Base-by-base conservation (phyloP, 139 green algal species). In the Deuterostichococcus epilithicus region DNA sequence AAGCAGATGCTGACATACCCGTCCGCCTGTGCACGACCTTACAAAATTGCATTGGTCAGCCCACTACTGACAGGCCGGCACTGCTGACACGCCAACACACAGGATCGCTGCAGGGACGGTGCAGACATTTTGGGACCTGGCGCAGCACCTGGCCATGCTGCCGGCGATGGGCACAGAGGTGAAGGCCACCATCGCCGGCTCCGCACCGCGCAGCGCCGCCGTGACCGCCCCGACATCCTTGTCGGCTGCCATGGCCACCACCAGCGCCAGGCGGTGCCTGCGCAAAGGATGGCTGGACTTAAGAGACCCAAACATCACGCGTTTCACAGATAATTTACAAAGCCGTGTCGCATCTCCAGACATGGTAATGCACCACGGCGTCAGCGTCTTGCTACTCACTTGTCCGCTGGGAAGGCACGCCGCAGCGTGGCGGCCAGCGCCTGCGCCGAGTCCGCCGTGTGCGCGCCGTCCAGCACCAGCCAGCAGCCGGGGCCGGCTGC, bases 221-320 rank as follows among this genome's bases (percentile, higher is more conserved):
- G 78, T 60, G 36, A 93, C 80, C 5, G 67, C 86, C 65, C 74
- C 71, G 75, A 89, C 82, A 60, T 95, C 80, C 83, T 97, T 97
- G 81, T 97, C 93, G 2, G 66, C 84, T 1, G 91, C 92, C 89
- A 94, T 95, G 18, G 87, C 91, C 67, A 97, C 35, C 42, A 97
- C 84, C 38, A 97, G 78, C 18, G 84, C 90, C 69, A 95, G 34
- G 0, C 86, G 84, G 0, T 70, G 39, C 52, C 52, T 63, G 52
- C 5, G 42, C 42, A 8, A 8, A 52, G 8, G 42, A 52, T 52
- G 13, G 23, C 20, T 20, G n/a, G n/a, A n/a, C n/a, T n/a, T n/a
- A n/a, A n/a, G n/a, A n/a, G n/a, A n/a, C n/a, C n/a, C n/a, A n/a
- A n/a, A n/a, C n/a, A n/a, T n/a, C n/a, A n/a, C n/a, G n/a, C n/a